Conservation (phyloP, 768 basidiomycete genomes). For the Cystofilobasidium bisporidii region DNA sequence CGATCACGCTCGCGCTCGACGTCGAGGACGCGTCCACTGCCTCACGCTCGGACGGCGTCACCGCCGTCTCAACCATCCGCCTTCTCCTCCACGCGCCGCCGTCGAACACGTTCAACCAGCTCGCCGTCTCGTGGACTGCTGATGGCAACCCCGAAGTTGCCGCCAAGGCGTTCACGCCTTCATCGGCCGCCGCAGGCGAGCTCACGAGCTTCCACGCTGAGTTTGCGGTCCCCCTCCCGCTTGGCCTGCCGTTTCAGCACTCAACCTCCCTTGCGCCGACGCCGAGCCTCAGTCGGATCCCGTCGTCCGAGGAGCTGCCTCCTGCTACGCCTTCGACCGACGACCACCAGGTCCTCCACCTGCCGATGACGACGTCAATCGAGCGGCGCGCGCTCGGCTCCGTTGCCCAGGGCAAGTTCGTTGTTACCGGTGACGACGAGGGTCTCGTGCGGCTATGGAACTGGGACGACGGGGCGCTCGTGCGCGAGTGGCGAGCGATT, state of each 20-base stretch:
- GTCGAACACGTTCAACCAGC: conserved; percentile 1
- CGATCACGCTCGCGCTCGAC: conserved; percentile 7
- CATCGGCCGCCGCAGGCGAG: not conserved
- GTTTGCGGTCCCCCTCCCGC: conserved; percentile 12
- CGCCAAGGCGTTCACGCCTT: not conserved
- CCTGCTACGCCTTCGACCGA: not conserved
- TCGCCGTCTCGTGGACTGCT: conserved; percentile 12
- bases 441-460: conserved; percentile 22
- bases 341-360: conserved; percentile 8
- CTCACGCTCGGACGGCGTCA: not conserved
- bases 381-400: conserved; percentile 12
- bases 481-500: conserved; percentile 15
- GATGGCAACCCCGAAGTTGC: not conserved
- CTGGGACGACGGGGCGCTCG: conserved; percentile 8
- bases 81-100: conserved; percentile 17
- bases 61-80: not conserved
- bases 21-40: not conserved
- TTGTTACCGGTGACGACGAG: conserved; percentile 22
- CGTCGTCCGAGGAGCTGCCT: not conserved
- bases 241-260: conserved; percentile 10
- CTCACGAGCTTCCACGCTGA: conserved; percentile 20
- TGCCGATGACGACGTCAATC: not conserved
- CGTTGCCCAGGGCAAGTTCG: conserved; percentile 14
- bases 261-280: conserved; percentile 7
- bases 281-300: not conserved